Conservation (phyloP, 768 basidiomycete genomes). For the Russula lepida region DNA sequence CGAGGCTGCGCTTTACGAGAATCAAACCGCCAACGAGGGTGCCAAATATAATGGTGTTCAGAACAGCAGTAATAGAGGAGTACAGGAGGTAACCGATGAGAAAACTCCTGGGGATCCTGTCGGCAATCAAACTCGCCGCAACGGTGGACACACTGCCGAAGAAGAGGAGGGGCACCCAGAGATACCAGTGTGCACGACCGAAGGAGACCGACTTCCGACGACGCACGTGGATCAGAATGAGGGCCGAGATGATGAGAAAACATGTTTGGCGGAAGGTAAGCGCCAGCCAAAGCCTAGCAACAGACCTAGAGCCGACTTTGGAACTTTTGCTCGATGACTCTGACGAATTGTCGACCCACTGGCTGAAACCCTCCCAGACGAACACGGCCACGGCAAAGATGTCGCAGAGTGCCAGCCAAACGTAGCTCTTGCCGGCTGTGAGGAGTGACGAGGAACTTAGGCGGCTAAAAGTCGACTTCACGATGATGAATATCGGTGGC, state of each 20-base stretch:
- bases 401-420: conserved; percentile 67
- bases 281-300: conserved; percentile 60
- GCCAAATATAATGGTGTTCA: conserved; percentile 47
- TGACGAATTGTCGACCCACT: conserved; percentile 41
- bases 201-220: conserved; percentile 63
- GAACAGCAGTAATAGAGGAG: conserved; percentile 40
- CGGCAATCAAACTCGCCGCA: conserved; percentile 50
- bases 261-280: conserved; percentile 61
- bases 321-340: conserved; percentile 28
- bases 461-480: conserved; percentile 66
- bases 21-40: conserved; percentile 56
- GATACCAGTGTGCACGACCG: conserved; percentile 62
- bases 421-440: conserved; percentile 57
- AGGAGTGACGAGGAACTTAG: conserved; percentile 62
- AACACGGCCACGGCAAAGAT: conserved; percentile 53
- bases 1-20: conserved; percentile 56
- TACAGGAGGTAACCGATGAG: conserved; percentile 58
- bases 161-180: conserved; percentile 58
- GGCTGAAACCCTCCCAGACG: conserved; percentile 54
- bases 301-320: conserved; percentile 44
- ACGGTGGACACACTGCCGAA: conserved; percentile 49
- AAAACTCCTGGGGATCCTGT: conserved; percentile 42
- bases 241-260: conserved; percentile 48
- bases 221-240: conserved; percentile 63
- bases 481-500: not conserved